phyloP scores from a whole-genome alignment of 495 filamentous ascomycete genomes.

The Lepraria neglecta region DNA sequence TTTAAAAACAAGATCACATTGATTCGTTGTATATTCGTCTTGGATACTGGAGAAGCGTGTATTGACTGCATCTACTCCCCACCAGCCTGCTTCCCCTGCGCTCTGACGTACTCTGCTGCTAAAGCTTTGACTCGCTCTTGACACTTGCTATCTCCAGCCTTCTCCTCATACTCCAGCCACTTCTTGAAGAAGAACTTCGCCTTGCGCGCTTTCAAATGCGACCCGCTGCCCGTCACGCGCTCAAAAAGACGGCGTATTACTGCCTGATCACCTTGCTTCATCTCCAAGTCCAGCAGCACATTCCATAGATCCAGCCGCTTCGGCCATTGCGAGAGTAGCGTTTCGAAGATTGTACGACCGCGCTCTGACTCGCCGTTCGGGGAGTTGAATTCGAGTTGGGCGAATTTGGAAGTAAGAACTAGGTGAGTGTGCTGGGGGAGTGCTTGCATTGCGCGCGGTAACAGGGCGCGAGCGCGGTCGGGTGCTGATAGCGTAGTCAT shows the following conservation, averaged over 20 bases:
- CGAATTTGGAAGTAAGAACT: slow-evolving; percentile 77
- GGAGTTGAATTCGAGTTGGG: slow-evolving; percentile 81
- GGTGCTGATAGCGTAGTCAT: slow-evolving; percentile 61
- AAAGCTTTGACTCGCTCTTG: slow-evolving; percentile 65
- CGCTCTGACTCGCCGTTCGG: slow-evolving; percentile 79
- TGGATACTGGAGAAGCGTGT: too few relatives aligned
- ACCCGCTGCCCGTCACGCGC: slow-evolving; percentile 48
- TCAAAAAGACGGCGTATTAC: slow-evolving; percentile 71
- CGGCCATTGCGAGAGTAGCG: slow-evolving; percentile 72
- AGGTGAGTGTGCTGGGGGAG: slow-evolving; percentile 67
- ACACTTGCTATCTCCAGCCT: slow-evolving; percentile 62
- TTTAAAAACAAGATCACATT: too few relatives aligned
- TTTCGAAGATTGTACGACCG: slow-evolving; percentile 90
- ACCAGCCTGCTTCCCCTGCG: slow-evolving; percentile 44
- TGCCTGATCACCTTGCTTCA: slow-evolving; percentile 55
- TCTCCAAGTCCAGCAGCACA: slow-evolving; percentile 80
- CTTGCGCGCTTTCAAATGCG: slow-evolving; percentile 59
- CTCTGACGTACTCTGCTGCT: slow-evolving; percentile 62
- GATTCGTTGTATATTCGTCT: too few relatives aligned
- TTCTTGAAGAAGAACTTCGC: slow-evolving; percentile 77
- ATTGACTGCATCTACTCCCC: slow-evolving; percentile 9
- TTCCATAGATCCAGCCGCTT: slow-evolving; percentile 92
- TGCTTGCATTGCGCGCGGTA: slow-evolving; percentile 81
- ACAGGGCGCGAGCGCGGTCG: slow-evolving; percentile 67
- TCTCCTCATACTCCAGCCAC: slow-evolving; percentile 76